A percentile compares a stretch with the other conserved stretches of the same genome.
phyloP scores from a whole-genome alignment of 1,139 yeast species.

The Nakaseomyces delphensis region DNA sequence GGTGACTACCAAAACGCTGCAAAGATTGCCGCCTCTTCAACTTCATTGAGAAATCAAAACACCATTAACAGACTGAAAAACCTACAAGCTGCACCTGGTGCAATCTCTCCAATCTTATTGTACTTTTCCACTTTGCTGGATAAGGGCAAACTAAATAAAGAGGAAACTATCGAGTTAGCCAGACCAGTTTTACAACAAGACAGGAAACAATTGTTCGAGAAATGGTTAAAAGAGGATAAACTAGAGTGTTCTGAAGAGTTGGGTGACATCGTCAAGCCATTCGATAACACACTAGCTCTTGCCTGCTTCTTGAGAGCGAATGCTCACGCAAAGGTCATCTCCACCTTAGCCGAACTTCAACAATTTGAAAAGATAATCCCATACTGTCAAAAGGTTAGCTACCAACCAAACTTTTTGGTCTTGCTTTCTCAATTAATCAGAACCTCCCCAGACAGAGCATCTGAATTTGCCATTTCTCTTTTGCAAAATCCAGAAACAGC shows the following conservation, averaged over 20 bases:
- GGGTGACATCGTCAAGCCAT: conserved; percentile 91
- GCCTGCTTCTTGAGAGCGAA: conserved; percentile 86
- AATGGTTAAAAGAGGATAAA: conserved; percentile 93
- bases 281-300: conserved; percentile 76
- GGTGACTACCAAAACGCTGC: conserved; percentile 94
- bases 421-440: conserved; percentile 86
- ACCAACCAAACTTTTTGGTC: conserved; percentile 83
- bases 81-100: conserved; percentile 92
- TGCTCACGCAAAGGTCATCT: conserved; percentile 81
- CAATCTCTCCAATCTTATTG: conserved; percentile 86
- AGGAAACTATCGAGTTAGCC: conserved; percentile 91
- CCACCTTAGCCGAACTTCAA: conserved; percentile 88
- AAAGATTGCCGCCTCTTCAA: conserved; percentile 92
- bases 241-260: conserved; percentile 90
- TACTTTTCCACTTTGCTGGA: conserved; percentile 88
- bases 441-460: conserved; percentile 94
- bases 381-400: conserved; percentile 82
- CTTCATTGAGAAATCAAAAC: conserved; percentile 87
- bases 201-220: conserved; percentile 86
- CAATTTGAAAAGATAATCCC: conserved; percentile 95
- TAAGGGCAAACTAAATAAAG: conserved; percentile 85
- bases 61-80: conserved; percentile 89
- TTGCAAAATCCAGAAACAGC: conserved; percentile 54
- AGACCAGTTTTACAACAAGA: conserved; percentile 94
- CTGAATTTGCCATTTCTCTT: conserved; percentile 89